These are phyloP conservation scores for Fonsecaea pedrosoi DNA, from an alignment of 2,329 filamentous ascomycete genomes.

Conservation along the genomic window DNA sequence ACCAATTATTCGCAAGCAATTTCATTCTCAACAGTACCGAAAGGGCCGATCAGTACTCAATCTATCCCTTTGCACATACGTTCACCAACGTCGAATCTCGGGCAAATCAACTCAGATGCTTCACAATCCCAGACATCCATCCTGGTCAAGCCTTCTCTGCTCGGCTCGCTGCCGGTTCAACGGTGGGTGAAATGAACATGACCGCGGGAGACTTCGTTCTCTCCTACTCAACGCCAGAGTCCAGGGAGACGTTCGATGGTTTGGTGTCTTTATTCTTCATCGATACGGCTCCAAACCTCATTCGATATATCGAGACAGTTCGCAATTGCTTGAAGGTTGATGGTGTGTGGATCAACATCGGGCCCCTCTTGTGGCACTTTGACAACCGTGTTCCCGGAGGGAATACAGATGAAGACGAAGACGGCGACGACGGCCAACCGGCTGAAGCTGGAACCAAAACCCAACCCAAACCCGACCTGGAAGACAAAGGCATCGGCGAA, in stretches of 20 bases:
- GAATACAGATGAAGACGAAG: constrained; percentile 57
- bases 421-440: constrained; percentile 35
- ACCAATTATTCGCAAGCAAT: constrained; percentile 86
- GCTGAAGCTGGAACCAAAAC: constrained; percentile 42
- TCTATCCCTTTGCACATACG: constrained; percentile 84
- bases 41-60: constrained; percentile 66
- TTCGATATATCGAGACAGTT: constrained; percentile 87
- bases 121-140: constrained; percentile 81
- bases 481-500: constrained; percentile 73
- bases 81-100: constrained; percentile 85
- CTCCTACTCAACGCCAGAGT: constrained; percentile 70
- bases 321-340: constrained; percentile 75
- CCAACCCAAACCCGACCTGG: constrained; percentile 52
- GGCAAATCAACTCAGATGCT: constrained; percentile 74
- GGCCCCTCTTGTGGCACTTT: constrained; percentile 94
- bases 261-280: constrained; percentile 95
- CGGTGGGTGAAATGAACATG: constrained; percentile 82
- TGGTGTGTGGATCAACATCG: constrained; percentile 86
- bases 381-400: constrained; percentile 73
- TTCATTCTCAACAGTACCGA: constrained; percentile 63
- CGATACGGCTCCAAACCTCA: constrained; percentile 92
- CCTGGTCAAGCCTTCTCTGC: constrained; percentile 64
- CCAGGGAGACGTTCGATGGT: constrained; percentile 73
- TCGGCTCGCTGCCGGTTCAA: constrained; percentile 36
- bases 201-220: constrained; percentile 89